phyloP scores from a whole-genome alignment of 2,329 filamentous ascomycete species.

The Calonectria leucothoes region DNA sequence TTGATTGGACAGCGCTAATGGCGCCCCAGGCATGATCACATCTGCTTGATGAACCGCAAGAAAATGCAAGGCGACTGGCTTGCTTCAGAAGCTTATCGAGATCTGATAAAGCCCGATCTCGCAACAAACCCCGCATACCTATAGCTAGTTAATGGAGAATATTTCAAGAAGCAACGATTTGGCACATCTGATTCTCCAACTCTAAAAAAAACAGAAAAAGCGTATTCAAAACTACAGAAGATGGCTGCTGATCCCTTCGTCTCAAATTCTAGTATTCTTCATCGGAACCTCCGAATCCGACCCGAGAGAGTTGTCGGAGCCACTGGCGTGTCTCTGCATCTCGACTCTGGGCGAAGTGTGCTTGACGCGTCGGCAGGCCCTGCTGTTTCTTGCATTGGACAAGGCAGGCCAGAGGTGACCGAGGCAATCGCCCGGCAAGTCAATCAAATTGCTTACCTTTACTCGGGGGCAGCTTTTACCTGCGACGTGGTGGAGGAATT shows the following conservation, averaged over 20 bases:
- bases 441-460: conserved; percentile 22
- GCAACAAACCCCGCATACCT: neutral
- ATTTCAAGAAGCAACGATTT: neutral
- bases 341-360: neutral
- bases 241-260: neutral
- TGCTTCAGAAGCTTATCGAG: neutral
- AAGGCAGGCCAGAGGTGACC: neutral
- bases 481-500: conserved; percentile 43
- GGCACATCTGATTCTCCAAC: neutral
- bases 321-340: neutral
- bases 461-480: conserved; percentile 28
- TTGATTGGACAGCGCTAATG: neutral
- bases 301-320: conserved; percentile 1
- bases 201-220: no score
- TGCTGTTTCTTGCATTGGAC: conserved; percentile 7
- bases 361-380: conserved; percentile 9
- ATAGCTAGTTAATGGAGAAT: no score
- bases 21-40: neutral
- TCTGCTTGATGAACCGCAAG: neutral
- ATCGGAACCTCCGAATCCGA: neutral
- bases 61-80: neutral
- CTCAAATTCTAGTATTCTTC: conserved; percentile 2
- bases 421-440: conserved; percentile 15
- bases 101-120: neutral
- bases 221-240: neutral